Evolutionary conservation across 2,329 filamentous ascomycete genomes (phyloP).

Genomic region (Cordyceps tenuipes): DNA sequence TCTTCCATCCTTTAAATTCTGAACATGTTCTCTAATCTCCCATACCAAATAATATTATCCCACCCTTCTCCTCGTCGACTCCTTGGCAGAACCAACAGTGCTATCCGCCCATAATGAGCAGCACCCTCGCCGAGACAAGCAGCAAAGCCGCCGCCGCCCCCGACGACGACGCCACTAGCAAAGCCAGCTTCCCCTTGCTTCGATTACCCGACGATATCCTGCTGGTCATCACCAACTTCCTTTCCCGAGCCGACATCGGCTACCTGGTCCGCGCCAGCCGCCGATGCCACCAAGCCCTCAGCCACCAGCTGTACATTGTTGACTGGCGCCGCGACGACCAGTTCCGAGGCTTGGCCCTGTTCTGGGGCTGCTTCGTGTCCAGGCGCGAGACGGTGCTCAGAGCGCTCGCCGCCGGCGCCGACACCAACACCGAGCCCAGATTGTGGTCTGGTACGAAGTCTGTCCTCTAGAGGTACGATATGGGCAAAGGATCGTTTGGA

Average conservation of each 20-base stretch:
- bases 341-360: not conserved
- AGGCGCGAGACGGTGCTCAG: not conserved
- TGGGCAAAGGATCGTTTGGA: too few species aligned
- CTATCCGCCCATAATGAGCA: not conserved
- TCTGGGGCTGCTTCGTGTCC: not conserved
- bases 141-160: not conserved
- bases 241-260: not conserved
- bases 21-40: too few species aligned
- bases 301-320: not conserved
- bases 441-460: too few species aligned
- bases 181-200: too few species aligned
- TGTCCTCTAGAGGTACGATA: too few species aligned
- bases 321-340: not conserved
- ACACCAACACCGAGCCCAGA: not conserved
- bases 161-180: not conserved
- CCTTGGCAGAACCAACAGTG: too few species aligned
- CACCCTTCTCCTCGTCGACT: not conserved
- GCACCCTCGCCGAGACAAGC: not conserved
- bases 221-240: not conserved
- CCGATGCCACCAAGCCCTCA: not conserved
- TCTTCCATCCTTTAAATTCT: too few species aligned
- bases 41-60: too few species aligned
- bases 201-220: not conserved
- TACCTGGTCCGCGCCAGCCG: not conserved
- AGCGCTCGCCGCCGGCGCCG: not conserved